Conservation (phyloP, 805 yeast species). For the Wickerhamomyces subpelliculosus region DNA sequence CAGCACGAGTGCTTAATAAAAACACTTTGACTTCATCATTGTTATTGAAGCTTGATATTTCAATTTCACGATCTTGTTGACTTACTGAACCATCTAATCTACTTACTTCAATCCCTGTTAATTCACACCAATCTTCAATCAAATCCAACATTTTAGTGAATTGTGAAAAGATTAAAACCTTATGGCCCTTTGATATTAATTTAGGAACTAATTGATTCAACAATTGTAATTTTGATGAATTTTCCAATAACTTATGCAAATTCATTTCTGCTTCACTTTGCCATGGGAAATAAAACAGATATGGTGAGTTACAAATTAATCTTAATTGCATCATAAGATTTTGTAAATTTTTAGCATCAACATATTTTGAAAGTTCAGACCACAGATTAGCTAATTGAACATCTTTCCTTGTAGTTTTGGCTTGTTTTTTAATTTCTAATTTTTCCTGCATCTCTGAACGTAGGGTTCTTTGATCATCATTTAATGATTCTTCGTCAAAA, state of each 20-base stretch:
- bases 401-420: slow-evolving; percentile 5
- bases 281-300: slow-evolving; percentile 77
- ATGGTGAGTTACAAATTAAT: slow-evolving; percentile 80
- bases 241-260: slow-evolving; percentile 34
- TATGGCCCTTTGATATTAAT: slow-evolving; percentile 48
- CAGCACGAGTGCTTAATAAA: slow-evolving; percentile 84
- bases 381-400: slow-evolving; percentile 8
- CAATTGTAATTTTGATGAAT: slow-evolving; percentile 69
- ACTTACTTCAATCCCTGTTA: slow-evolving; percentile 37
- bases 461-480: slow-evolving; percentile 3
- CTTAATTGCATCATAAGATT: slow-evolving; percentile 81
- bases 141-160: slow-evolving; percentile 80
- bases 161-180: slow-evolving; percentile 79
- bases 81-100: slow-evolving; percentile 73
- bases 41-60: slow-evolving; percentile 45
- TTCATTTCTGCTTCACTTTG: slow-evolving; percentile 34
- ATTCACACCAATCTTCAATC: slow-evolving; percentile 64
- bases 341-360: slow-evolving; percentile 47
- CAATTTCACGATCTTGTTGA: slow-evolving; percentile 58
- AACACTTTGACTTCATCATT: slow-evolving; percentile 42
- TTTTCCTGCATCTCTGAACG: slow-evolving; percentile 2
- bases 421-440: slow-evolving; percentile 7
- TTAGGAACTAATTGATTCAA: slow-evolving; percentile 54
- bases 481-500: slow-evolving; percentile 10
- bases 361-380: slow-evolving; percentile 27